phyloP scores from a whole-genome alignment of 2,329 filamentous ascomycete species.

The Tolypocladium inflatum region DNA sequence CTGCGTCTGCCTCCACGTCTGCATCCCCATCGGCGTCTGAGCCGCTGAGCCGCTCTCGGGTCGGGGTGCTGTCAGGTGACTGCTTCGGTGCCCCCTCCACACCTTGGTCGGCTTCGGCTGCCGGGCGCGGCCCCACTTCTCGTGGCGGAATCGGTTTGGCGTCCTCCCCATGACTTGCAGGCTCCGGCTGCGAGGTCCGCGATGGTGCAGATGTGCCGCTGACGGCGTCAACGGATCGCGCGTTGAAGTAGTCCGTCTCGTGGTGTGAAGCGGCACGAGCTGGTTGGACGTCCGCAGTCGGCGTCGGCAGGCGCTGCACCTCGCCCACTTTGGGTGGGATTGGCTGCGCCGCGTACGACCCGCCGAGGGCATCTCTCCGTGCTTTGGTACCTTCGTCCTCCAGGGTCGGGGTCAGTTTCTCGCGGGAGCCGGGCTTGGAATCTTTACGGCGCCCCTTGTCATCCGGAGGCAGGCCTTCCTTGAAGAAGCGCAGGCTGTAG shows the following conservation, averaged over 20 bases:
- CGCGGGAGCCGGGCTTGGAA: conserved; percentile 22
- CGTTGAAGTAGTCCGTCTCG: conserved; percentile 9
- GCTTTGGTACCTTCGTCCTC: conserved; percentile 16
- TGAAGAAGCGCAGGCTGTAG: conserved; percentile 58
- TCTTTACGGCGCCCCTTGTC: conserved; percentile 48
- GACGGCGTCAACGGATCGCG: conserved; percentile 3
- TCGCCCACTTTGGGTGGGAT: neutral
- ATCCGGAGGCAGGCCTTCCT: conserved; percentile 51
- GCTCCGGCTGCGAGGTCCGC: conserved; percentile 8
- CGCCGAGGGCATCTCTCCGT: neutral
- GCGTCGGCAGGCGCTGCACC: neutral
- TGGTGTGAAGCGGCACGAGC: neutral
- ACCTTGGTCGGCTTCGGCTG: conserved; percentile 13
- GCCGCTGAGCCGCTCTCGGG: conserved; percentile 26
- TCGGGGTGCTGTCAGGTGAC: conserved; percentile 29
- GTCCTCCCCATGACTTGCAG: conserved; percentile 12
- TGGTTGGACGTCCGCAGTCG: neutral
- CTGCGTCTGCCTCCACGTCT: conserved; percentile 29
- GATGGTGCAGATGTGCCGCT: conserved; percentile 4
- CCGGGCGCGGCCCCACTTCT: conserved; percentile 15
- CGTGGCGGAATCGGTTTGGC: conserved; percentile 9
- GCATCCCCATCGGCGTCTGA: conserved; percentile 5
- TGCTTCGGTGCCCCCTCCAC: conserved; percentile 19
- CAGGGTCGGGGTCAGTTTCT: conserved; percentile 28
- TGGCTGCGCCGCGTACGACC: neutral